Percentiles rank a stretch among this genome's conserved stretches.
These are phyloP conservation scores for Gilbertella persicaria DNA, from an alignment of 371 early-diverging fungal genomes.

Conservation along the genomic window DNA sequence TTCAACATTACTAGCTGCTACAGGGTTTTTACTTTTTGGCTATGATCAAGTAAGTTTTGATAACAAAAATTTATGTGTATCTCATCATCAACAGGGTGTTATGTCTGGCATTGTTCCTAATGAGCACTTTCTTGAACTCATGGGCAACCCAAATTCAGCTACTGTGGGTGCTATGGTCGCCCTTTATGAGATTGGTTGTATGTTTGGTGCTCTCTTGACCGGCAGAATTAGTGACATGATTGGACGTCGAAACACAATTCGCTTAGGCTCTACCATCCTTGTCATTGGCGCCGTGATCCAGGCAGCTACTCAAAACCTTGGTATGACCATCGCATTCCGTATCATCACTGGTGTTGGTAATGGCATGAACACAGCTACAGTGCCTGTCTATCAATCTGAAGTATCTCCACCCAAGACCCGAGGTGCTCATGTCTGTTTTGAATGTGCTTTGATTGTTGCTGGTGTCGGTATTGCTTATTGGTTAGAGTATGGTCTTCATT, in stretches of 20 bases:
- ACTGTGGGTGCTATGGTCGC: conserved; percentile 33
- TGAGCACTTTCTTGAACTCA: conserved; percentile 21
- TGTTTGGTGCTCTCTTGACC: conserved; percentile 29
- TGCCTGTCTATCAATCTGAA: conserved; percentile 55
- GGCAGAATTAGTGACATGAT: conserved; percentile 30
- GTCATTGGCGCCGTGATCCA: conserved; percentile 41
- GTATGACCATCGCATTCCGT: conserved; percentile 47
- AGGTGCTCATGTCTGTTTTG: conserved; percentile 40
- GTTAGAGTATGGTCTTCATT: conserved; percentile 48
- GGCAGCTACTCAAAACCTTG: conserved; percentile 36
- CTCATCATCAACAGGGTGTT: too few species aligned
- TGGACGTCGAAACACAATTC: conserved; percentile 35
- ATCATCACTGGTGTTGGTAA: conserved; percentile 61
- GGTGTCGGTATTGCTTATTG: conserved; percentile 47
- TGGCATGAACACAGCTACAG: conserved; percentile 52
- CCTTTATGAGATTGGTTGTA: conserved; percentile 35
- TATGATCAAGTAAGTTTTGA: conserved; percentile 46
- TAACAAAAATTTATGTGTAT: too few species aligned
- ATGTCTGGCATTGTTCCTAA: conserved; percentile 41
- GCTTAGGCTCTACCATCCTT: conserved; percentile 33
- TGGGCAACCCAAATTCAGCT: conserved; percentile 30
- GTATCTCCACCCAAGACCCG: conserved; percentile 50
- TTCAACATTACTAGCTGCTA: conserved; percentile 35
- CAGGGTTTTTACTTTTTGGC: conserved; percentile 39
- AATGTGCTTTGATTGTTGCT: conserved; percentile 33